phyloP scores from a whole-genome alignment of 192 early-diverging fungal genomes.

The Coemansia sp. region DNA sequence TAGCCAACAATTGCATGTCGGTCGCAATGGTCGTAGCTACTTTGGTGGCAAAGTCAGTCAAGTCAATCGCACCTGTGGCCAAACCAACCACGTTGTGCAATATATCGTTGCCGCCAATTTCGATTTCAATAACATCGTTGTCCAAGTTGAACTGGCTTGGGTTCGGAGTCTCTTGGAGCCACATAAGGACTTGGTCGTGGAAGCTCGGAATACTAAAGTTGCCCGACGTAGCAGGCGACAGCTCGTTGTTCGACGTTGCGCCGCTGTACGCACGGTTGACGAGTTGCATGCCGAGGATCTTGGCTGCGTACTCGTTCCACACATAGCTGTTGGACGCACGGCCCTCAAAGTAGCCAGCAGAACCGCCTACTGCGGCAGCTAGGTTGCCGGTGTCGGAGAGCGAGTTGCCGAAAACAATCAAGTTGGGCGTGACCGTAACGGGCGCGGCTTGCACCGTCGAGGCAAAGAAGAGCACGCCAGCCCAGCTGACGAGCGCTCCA shows the following conservation, averaged over 20 bases:
- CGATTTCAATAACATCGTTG: constrained; percentile 41
- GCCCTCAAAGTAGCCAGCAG: constrained; percentile 35
- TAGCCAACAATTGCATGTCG: constrained; percentile 25
- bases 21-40: constrained; percentile 24
- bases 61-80: constrained; percentile 16
- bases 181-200: constrained; percentile 39
- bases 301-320: constrained; percentile 49
- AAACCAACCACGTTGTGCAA: constrained; percentile 17
- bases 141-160: constrained; percentile 35
- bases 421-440: constrained; percentile 19
- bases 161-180: constrained; percentile 24
- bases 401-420: constrained; percentile 53
- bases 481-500: constrained; percentile 17
- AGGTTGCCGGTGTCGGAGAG: constrained; percentile 43
- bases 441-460: constrained; percentile 28
- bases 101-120: constrained; percentile 49
- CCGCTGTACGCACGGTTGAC: constrained; percentile 39
- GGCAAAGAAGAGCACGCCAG: constrained; percentile 21
- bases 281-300: constrained; percentile 38
- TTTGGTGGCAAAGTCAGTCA: constrained; percentile 19
- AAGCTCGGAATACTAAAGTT: constrained; percentile 42
- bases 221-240: constrained; percentile 20
- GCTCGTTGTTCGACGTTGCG: constrained; percentile 45
- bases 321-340: constrained; percentile 47
- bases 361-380: background rate